Evolutionary conservation across 768 basidiomycete genomes (phyloP).

Genomic region (Amanita jacksonii): DNA sequence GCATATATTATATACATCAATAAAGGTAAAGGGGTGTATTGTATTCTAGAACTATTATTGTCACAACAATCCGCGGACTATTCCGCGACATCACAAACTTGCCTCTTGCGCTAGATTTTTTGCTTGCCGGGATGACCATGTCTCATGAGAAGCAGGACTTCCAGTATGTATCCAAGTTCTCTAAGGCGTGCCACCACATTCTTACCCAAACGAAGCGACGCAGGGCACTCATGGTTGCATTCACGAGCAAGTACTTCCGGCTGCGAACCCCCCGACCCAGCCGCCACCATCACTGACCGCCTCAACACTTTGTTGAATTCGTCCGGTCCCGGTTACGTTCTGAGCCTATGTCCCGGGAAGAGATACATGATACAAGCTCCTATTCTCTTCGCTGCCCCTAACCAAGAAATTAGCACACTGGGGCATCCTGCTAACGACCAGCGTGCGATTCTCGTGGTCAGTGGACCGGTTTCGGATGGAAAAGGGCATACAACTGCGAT

Average conservation of each 20-base stretch:
- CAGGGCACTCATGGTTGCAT: background rate
- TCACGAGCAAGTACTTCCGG: conserved; percentile 11
- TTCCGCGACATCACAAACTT: too few relatives aligned
- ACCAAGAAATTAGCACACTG: conserved; percentile 75
- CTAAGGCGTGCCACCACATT: background rate
- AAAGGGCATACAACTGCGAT: conserved; percentile 67
- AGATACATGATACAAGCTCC: conserved; percentile 59
- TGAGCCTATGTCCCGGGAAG: conserved; percentile 55
- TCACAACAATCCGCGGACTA: too few relatives aligned
- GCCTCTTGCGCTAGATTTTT: too few relatives aligned
- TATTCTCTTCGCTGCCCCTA: conserved; percentile 51
- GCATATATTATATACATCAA: too few relatives aligned
- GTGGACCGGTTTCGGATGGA: conserved; percentile 52
- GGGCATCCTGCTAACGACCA: conserved; percentile 63
- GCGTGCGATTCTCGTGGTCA: conserved; percentile 62
- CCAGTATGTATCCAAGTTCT: background rate
- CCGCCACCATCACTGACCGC: conserved; percentile 52
- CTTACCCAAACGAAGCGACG: background rate
- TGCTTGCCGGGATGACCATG: too few relatives aligned
- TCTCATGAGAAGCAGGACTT: background rate
- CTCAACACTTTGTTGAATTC: conserved; percentile 56
- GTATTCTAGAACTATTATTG: too few relatives aligned
- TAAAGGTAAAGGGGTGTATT: too few relatives aligned
- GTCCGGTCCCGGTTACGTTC: conserved; percentile 55
- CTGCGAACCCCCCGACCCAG: conserved; percentile 42